Conservation (phyloP, 2,329 filamentous ascomycete species). For the Lachnellula cervina region DNA sequence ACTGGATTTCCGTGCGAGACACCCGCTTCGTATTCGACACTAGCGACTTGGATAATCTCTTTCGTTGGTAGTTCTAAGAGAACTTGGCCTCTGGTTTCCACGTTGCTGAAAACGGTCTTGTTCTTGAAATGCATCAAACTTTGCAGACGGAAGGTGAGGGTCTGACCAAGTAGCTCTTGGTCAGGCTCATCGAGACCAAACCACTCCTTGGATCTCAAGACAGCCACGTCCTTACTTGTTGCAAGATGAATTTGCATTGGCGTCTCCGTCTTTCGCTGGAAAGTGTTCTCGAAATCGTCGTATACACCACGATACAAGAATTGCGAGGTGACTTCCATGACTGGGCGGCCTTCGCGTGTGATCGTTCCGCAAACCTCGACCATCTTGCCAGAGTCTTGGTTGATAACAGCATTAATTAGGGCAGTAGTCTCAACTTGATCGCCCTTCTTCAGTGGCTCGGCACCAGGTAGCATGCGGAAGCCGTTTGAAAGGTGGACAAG, state of each 20-base stretch:
- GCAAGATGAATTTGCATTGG: constrained; percentile 88
- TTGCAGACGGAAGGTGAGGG: constrained; percentile 90
- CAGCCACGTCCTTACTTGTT: constrained; percentile 85
- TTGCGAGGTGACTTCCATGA: constrained; percentile 98
- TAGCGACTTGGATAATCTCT: constrained; percentile 96
- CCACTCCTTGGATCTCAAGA: constrained; percentile 96
- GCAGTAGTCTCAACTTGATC: constrained; percentile 90
- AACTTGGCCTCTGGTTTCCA: constrained; percentile 89
- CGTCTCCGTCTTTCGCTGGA: constrained; percentile 94
- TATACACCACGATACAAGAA: constrained; percentile 95
- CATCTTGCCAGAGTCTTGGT: constrained; percentile 98
- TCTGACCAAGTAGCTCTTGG: constrained; percentile 85
- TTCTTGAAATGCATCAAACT: constrained; percentile 93
- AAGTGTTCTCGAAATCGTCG: constrained; percentile 94
- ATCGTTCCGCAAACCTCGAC: constrained; percentile 99
- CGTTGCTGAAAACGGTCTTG: constrained; percentile 82
- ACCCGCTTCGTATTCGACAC: constrained; percentile 90
- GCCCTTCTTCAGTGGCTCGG: constrained; percentile 90
- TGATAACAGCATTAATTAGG: constrained; percentile 95
- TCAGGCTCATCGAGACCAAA: constrained; percentile 83
- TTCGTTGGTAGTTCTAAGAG: constrained; percentile 92
- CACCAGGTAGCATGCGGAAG: constrained; percentile 97
- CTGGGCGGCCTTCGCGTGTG: constrained; percentile 70
- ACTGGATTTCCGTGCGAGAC: constrained; percentile 93
- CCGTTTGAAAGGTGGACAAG: constrained; percentile 95